Evolutionary conservation across 2,329 filamentous ascomycete genomes (phyloP).

Genomic region (Bipolaris oryzae): DNA sequence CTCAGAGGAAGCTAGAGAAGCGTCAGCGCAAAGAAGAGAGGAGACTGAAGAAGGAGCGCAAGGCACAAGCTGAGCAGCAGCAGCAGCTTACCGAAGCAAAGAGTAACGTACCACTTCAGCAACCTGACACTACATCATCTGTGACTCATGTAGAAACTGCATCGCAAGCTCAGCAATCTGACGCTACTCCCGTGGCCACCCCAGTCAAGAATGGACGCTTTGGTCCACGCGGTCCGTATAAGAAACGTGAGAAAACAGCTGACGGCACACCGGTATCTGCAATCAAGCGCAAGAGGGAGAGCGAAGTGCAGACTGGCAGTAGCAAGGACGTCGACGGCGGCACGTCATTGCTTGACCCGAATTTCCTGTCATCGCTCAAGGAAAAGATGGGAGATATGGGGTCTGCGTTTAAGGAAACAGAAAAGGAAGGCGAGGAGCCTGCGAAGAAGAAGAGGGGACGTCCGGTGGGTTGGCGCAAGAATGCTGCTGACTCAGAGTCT

Average conservation of each 20-base stretch:
- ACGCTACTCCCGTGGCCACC: constrained; percentile 4
- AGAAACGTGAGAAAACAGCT: constrained; percentile 9
- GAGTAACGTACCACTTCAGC: background rate
- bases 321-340: background rate
- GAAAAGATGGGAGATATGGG: constrained; percentile 14
- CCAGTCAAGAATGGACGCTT: constrained; percentile 11
- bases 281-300: constrained; percentile 29
- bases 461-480: background rate
- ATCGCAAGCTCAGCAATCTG: background rate
- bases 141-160: background rate
- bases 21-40: constrained; percentile 14
- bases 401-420: constrained; percentile 7
- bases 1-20: constrained; percentile 7
- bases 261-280: constrained; percentile 7
- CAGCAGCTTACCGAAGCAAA: background rate
- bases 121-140: background rate
- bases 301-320: background rate
- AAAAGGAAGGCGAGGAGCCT: background rate
- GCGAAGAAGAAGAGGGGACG: constrained; percentile 5
- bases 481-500: constrained; percentile 3
- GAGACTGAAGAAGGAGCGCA: background rate
- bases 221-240: constrained; percentile 6
- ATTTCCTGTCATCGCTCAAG: constrained; percentile 20
- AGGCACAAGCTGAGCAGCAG: background rate
- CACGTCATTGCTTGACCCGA: constrained; percentile 4